Evolutionary conservation across 78 protist species (phyloP).

Genomic region (Tieghemostelium lacteum): DNA sequence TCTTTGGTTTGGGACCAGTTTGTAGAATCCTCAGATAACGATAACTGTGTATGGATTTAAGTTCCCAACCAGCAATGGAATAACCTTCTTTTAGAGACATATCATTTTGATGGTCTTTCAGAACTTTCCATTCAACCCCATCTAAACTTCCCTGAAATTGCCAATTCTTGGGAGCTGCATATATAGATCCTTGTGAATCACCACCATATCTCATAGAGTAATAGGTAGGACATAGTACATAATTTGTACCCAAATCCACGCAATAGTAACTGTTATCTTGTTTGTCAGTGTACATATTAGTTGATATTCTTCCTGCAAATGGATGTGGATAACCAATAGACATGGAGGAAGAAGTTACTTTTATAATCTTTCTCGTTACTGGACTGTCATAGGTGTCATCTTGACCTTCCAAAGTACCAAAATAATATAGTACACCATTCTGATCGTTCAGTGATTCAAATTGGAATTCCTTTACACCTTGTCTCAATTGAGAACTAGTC

Average conservation of each 20-base stretch:
- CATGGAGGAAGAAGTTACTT: slow-evolving; percentile 43
- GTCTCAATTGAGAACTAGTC: not conserved
- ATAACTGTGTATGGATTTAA: slow-evolving; percentile 51
- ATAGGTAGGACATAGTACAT: slow-evolving; percentile 66
- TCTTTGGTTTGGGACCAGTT: slow-evolving; percentile 74
- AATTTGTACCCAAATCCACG: slow-evolving; percentile 41
- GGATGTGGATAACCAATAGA: slow-evolving; percentile 72
- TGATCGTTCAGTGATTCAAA: slow-evolving; percentile 16
- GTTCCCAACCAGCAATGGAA: slow-evolving; percentile 63
- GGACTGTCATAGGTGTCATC: slow-evolving; percentile 52
- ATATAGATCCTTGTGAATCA: slow-evolving; percentile 75
- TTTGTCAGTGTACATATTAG: slow-evolving; percentile 72
- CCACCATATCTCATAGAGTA: slow-evolving; percentile 76
- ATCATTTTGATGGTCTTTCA: slow-evolving; percentile 42
- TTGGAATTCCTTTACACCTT: slow-evolving; percentile 49
- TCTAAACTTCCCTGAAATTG: slow-evolving; percentile 49
- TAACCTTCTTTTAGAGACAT: slow-evolving; percentile 62
- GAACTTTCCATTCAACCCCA: slow-evolving; percentile 41
- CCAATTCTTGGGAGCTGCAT: slow-evolving; percentile 82
- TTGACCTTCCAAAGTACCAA: slow-evolving; percentile 62
- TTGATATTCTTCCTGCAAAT: slow-evolving; percentile 21
- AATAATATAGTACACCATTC: slow-evolving; percentile 55
- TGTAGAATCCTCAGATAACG: slow-evolving; percentile 38
- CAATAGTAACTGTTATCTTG: slow-evolving; percentile 18
- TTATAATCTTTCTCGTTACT: slow-evolving; percentile 18